These are phyloP conservation scores for Quercus engelmannii DNA, from an alignment of 306 rosid genomes.

Conservation along the genomic window DNA sequence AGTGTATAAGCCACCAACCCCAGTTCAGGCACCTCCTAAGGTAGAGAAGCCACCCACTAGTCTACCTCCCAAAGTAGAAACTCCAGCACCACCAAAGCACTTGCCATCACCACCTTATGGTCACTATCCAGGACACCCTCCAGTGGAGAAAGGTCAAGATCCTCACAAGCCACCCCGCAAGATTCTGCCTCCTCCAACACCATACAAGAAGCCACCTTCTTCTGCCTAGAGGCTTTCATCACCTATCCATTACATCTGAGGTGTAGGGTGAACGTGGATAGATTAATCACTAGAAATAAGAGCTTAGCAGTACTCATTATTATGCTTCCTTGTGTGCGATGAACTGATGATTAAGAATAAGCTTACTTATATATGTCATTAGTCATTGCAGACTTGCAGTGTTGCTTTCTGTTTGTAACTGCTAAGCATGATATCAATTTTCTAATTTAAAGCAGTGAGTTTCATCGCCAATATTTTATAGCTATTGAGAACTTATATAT, in stretches of 20 bases:
- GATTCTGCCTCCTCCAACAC: background rate
- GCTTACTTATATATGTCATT: background rate
- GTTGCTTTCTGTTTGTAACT: background rate
- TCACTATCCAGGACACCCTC: conserved; percentile 11
- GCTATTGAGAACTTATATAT: too few relatives aligned
- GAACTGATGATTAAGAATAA: background rate
- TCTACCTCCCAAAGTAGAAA: background rate
- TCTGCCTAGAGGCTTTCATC: background rate
- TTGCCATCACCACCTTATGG: conserved; percentile 8
- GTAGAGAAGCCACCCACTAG: background rate
- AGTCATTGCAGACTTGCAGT: background rate
- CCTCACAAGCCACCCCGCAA: background rate
- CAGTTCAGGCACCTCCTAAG: background rate
- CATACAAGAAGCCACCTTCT: background rate
- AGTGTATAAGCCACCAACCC: conserved; percentile 4
- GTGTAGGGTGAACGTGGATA: too few relatives aligned
- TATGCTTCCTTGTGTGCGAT: background rate
- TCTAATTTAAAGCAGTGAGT: background rate
- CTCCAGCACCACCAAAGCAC: background rate
- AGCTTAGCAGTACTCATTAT: background rate
- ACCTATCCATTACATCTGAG: background rate
- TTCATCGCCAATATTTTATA: background rate
- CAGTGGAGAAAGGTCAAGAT: background rate
- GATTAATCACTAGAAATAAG: background rate
- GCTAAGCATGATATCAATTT: background rate